Evolutionary conservation across 768 basidiomycete genomes (phyloP).

Genomic region (Lactifluus volemus): DNA sequence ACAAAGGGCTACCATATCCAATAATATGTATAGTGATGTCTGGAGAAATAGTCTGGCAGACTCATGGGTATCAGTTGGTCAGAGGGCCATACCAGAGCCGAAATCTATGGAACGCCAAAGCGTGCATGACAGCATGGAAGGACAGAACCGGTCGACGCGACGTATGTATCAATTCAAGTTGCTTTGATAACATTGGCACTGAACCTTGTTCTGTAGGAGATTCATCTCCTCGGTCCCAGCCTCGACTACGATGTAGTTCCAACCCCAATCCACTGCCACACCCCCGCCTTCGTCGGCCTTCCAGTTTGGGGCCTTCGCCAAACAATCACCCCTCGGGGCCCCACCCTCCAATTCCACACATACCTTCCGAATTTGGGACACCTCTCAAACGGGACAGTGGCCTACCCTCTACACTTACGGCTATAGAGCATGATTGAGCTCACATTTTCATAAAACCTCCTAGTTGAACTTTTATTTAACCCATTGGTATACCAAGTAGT

Average conservation of each 20-base stretch:
- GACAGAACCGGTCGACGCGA: background rate
- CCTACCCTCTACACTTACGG: background rate
- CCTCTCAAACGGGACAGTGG: background rate
- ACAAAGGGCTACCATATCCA: background rate
- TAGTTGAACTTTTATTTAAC: background rate
- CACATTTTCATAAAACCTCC: background rate
- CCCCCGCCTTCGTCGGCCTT: constrained; percentile 8
- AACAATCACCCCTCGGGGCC: background rate
- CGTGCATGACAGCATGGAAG: background rate
- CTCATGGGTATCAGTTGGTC: constrained; percentile 15
- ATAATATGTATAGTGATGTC: background rate
- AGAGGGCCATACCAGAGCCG: background rate
- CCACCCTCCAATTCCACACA: constrained; percentile 12
- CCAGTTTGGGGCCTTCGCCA: background rate
- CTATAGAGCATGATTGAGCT: background rate
- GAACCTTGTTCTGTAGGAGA: background rate
- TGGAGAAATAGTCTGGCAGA: constrained; percentile 12
- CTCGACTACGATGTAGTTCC: constrained; percentile 7
- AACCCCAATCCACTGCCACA: constrained; percentile 14
- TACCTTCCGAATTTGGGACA: constrained; percentile 4
- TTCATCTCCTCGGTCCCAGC: background rate
- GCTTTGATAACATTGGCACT: background rate
- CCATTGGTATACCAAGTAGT: constrained; percentile 7
- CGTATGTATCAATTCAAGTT: background rate
- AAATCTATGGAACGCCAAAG: background rate